Evolutionary conservation across 2,329 filamentous ascomycete species (phyloP).

Genomic region (Ascomycota sp.): DNA sequence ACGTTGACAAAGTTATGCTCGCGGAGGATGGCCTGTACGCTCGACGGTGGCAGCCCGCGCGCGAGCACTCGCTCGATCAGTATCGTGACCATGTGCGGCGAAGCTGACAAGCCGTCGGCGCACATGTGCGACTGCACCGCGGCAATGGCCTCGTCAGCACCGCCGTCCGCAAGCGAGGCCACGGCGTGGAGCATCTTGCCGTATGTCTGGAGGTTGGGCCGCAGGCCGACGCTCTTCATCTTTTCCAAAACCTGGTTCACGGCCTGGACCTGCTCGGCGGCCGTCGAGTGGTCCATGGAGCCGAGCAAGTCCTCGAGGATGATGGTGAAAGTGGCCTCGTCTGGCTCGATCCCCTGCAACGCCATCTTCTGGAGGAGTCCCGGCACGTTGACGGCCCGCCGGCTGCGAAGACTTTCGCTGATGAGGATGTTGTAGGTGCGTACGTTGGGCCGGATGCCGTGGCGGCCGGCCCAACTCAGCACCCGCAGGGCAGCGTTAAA

Average conservation of each 20-base stretch:
- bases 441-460: constrained; percentile 34
- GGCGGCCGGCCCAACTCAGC: constrained; percentile 35
- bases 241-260: constrained; percentile 34
- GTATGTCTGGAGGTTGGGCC: constrained; percentile 42
- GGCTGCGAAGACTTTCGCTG: constrained; percentile 31
- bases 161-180: constrained; percentile 14
- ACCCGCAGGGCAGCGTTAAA: constrained; percentile 28
- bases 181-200: constrained; percentile 44
- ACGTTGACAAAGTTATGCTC: constrained; percentile 25
- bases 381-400: constrained; percentile 25
- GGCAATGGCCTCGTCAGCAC: constrained; percentile 28
- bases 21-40: constrained; percentile 40
- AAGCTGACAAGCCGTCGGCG: constrained; percentile 27
- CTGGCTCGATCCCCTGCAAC: constrained; percentile 28
- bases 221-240: constrained; percentile 35
- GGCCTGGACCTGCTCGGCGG: constrained; percentile 27
- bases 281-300: constrained; percentile 16
- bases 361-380: constrained; percentile 39
- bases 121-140: constrained; percentile 44
- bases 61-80: constrained; percentile 48
- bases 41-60: constrained; percentile 35
- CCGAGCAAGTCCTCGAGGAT: constrained; percentile 40
- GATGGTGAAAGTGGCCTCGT: constrained; percentile 54
- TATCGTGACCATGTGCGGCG: constrained; percentile 53
- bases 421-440: constrained; percentile 52